Conservation (phyloP, 495 filamentous ascomycete species). For the Penicillium bovifimosum region DNA sequence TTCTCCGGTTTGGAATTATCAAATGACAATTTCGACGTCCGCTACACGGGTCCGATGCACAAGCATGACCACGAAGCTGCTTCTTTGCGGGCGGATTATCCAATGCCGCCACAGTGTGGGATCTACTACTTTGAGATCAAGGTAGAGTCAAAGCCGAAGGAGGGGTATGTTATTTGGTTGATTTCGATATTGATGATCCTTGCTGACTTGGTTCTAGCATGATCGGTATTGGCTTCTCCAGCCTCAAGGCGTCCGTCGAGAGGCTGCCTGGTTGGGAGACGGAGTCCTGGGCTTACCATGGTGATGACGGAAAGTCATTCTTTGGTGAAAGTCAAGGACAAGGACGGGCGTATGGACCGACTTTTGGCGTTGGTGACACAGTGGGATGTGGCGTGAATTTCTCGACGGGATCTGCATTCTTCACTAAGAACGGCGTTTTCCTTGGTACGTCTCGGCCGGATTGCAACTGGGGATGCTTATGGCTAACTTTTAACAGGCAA, state of each 20-base stretch:
- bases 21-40: slow-evolving; percentile 71
- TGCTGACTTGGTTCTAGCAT: slow-evolving; percentile 45
- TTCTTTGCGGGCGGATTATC: slow-evolving; percentile 76
- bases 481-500: slow-evolving; percentile 45
- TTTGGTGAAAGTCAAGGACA: slow-evolving; percentile 57
- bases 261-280: slow-evolving; percentile 91
- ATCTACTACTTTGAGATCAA: slow-evolving; percentile 96
- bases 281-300: slow-evolving; percentile 96
- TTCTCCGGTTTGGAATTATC: slow-evolving; percentile 65
- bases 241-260: slow-evolving; percentile 65
- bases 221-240: slow-evolving; percentile 87
- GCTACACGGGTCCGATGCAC: slow-evolving; percentile 59
- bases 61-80: slow-evolving; percentile 76
- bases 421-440: slow-evolving; percentile 85
- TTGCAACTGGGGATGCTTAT: not conserved
- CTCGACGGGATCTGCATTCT: slow-evolving; percentile 78
- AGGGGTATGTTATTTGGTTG: slow-evolving; percentile 59
- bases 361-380: slow-evolving; percentile 68
- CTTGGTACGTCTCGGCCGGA: slow-evolving; percentile 53
- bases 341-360: slow-evolving; percentile 71
- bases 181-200: not conserved
- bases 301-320: slow-evolving; percentile 90
- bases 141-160: slow-evolving; percentile 77
- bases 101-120: slow-evolving; percentile 87
- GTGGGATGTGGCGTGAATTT: slow-evolving; percentile 96